Evolutionary conservation across 257 asterid genomes (phyloP).

Genomic region (Solanum sparsipilum): DNA sequence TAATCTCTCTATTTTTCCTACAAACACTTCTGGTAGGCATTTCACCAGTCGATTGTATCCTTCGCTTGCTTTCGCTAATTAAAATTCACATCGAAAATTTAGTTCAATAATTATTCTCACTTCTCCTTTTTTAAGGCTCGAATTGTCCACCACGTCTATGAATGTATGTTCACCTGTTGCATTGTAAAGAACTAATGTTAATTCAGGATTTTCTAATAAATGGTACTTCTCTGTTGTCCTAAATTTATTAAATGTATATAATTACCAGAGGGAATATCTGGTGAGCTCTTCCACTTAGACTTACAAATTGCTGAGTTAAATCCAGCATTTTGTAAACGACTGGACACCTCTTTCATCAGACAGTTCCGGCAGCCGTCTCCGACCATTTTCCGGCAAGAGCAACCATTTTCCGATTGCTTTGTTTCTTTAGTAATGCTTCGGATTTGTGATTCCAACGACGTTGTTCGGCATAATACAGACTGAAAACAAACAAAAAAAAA

Average conservation of each 20-base stretch:
- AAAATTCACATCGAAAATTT: slow-evolving; percentile 57
- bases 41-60: slow-evolving; percentile 56
- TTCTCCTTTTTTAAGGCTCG: slow-evolving; percentile 46
- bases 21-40: slow-evolving; percentile 58
- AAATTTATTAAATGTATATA: background rate
- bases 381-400: slow-evolving; percentile 34
- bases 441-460: slow-evolving; percentile 59
- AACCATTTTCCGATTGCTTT: slow-evolving; percentile 13
- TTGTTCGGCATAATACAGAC: slow-evolving; percentile 67
- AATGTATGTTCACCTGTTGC: slow-evolving; percentile 75
- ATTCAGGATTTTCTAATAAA: background rate
- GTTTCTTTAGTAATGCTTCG: slow-evolving; percentile 47
- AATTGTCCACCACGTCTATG: slow-evolving; percentile 56
- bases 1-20: slow-evolving; percentile 72
- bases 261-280: slow-evolving; percentile 76
- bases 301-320: slow-evolving; percentile 72
- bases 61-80: slow-evolving; percentile 76
- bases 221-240: rapidly evolving
- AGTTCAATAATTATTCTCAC: slow-evolving; percentile 61
- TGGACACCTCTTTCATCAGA: slow-evolving; percentile 52
- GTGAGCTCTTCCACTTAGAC: slow-evolving; percentile 82
- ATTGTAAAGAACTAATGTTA: background rate
- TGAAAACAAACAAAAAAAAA: slow-evolving; percentile 5
- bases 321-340: slow-evolving; percentile 50
- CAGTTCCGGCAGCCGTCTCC: slow-evolving; percentile 62